Percentiles rank a stretch among this genome's conserved stretches.
Conservation (phyloP, 306 rosid species). For the Calophaca sinica region DNA sequence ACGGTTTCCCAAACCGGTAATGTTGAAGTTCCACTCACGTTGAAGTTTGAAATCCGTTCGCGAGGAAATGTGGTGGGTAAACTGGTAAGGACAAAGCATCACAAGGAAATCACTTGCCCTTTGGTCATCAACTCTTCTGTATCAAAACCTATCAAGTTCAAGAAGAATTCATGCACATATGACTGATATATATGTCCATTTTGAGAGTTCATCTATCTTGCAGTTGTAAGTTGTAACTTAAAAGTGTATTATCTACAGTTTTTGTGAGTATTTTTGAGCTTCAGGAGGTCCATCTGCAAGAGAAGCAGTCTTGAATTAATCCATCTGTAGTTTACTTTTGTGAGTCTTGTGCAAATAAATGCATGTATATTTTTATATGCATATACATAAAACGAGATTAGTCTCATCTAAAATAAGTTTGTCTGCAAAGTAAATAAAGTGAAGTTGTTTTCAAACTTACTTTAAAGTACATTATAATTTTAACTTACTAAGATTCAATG, state of each 20-base stretch:
- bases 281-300: constrained; percentile 23
- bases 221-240: constrained; percentile 30
- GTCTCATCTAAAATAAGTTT: background rate
- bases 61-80: constrained; percentile 85
- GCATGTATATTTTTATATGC: constrained; percentile 22
- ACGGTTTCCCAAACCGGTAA: constrained; percentile 54
- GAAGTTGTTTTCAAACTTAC: no score
- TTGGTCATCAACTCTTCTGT: constrained; percentile 61
- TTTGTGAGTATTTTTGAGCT: constrained; percentile 17
- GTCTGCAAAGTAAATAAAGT: background rate
- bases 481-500: no score
- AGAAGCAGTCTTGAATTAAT: constrained; percentile 15
- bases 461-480: no score
- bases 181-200: constrained; percentile 47
- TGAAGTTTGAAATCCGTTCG: constrained; percentile 66
- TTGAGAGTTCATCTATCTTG: constrained; percentile 20
- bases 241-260: constrained; percentile 39
- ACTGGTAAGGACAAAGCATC: constrained; percentile 75
- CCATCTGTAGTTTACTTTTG: constrained; percentile 1
- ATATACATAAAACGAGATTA: background rate
- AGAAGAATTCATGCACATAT: constrained; percentile 68
- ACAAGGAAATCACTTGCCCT: constrained; percentile 69
- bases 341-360: constrained; percentile 47
- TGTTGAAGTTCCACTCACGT: constrained; percentile 61
- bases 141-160: constrained; percentile 78